phyloP scores from a whole-genome alignment of 1,284 basidiomycete genomes.

The Tylopilus sp. region DNA sequence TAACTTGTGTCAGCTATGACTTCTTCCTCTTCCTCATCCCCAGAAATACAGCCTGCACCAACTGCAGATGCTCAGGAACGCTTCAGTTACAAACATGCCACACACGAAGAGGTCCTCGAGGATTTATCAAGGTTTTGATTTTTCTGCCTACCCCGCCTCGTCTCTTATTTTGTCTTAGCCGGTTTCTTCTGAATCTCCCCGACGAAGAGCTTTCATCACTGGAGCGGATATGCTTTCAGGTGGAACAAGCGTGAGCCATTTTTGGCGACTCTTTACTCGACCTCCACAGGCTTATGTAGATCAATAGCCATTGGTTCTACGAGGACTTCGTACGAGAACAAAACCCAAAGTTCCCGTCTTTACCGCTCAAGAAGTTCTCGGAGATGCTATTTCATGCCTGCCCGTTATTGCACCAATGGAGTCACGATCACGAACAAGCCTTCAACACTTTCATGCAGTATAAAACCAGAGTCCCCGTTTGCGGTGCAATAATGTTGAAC shows the following conservation, averaged over 20 bases:
- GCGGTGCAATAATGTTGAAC: conserved; percentile 95
- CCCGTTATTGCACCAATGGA: conserved; percentile 78
- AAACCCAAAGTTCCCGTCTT: conserved; percentile 84
- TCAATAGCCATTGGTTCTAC: conserved; percentile 94
- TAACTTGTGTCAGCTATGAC: conserved; percentile 40
- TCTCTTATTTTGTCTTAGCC: conserved; percentile 46
- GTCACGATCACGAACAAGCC: conserved; percentile 75
- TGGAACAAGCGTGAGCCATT: conserved; percentile 90
- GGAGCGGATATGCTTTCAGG: conserved; percentile 97
- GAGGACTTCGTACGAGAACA: conserved; percentile 96
- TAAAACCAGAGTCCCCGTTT: conserved; percentile 98
- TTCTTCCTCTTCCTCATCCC: conserved; percentile 68
- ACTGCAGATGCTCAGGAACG: conserved; percentile 46
- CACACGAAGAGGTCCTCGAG: conserved; percentile 80
- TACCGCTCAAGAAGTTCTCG: conserved; percentile 93
- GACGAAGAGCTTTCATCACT: conserved; percentile 89
- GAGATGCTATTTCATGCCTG: conserved; percentile 85
- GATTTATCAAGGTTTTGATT: conserved; percentile 78
- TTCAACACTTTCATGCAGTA: conserved; percentile 90
- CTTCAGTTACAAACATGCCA: conserved; percentile 63
- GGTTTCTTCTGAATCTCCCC: conserved; percentile 97
- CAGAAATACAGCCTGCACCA: conserved; percentile 59
- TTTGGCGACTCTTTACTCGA: conserved; percentile 9
- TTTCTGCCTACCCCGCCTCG: conserved; percentile 2
- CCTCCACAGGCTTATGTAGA: conserved; percentile 13